These are phyloP conservation scores for Alternaria gansuensis DNA, from an alignment of 2,329 filamentous ascomycete species.

Conservation along the genomic window DNA sequence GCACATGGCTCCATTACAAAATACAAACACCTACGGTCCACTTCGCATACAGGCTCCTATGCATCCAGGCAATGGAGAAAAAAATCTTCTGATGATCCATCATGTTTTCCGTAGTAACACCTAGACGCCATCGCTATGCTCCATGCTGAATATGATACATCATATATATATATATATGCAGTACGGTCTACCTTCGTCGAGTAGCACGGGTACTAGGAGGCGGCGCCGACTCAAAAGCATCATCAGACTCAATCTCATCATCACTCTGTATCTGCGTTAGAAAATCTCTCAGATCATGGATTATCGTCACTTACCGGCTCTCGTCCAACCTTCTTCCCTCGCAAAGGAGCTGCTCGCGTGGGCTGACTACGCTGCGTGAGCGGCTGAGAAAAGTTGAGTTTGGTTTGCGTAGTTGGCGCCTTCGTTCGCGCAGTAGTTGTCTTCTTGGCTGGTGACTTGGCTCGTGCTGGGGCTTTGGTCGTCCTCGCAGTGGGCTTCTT, in stretches of 20 bases:
- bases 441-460: constrained; percentile 44
- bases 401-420: constrained; percentile 50
- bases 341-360: constrained; percentile 33
- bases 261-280: constrained; percentile 46
- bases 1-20: neutral
- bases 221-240: constrained; percentile 52
- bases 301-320: constrained; percentile 52
- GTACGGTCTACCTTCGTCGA: constrained; percentile 34
- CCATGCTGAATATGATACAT: neutral
- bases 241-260: constrained; percentile 55
- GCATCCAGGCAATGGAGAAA: neutral
- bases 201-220: constrained; percentile 32
- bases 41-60: neutral
- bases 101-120: neutral
- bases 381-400: constrained; percentile 55
- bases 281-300: neutral
- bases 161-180: neutral
- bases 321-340: constrained; percentile 44
- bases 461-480: constrained; percentile 27
- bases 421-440: constrained; percentile 31
- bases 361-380: constrained; percentile 48
- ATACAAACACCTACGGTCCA: neutral
- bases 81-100: neutral
- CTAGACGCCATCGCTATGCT: constrained; percentile 40
- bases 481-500: constrained; percentile 38